Percentiles rank a stretch among this genome's conserved stretches.
Evolutionary conservation across 495 filamentous ascomycete species (phyloP).

Genomic region (Neurospora cerealis): DNA sequence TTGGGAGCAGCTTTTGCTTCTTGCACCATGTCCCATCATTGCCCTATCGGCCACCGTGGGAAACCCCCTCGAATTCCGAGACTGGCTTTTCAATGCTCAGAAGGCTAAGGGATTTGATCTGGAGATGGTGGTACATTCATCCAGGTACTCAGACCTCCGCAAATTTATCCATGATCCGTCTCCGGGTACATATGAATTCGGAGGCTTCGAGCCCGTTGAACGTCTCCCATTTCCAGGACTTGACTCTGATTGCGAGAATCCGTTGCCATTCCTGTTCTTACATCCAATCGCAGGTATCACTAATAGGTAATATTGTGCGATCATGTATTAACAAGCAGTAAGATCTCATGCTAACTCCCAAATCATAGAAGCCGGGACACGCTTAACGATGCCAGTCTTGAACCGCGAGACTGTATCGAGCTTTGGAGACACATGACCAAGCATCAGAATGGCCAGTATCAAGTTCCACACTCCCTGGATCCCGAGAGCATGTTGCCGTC

Average conservation of each 20-base stretch:
- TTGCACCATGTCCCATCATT: conserved; percentile 69
- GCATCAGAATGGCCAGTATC: conserved; percentile 35
- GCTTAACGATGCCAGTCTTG: conserved; percentile 49
- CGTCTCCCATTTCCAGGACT: conserved; percentile 25
- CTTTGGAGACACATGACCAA: conserved; percentile 54
- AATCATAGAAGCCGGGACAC: conserved; percentile 39
- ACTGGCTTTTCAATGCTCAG: conserved; percentile 57
- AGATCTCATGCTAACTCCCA: background rate
- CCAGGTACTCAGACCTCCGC: conserved; percentile 63
- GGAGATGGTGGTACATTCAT: conserved; percentile 52
- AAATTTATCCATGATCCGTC: conserved; percentile 53
- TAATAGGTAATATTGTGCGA: conserved; percentile 19
- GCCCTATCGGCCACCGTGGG: conserved; percentile 73
- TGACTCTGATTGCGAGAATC: conserved; percentile 33
- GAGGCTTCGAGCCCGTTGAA: conserved; percentile 32
- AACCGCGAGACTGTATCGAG: conserved; percentile 57
- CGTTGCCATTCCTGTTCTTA: conserved; percentile 44
- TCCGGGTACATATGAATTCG: conserved; percentile 43
- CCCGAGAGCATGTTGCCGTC: conserved; percentile 33
- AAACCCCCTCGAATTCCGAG: conserved; percentile 59
- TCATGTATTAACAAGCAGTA: background rate
- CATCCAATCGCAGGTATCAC: conserved; percentile 58
- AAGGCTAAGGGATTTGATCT: conserved; percentile 39
- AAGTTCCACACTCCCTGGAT: conserved; percentile 35
- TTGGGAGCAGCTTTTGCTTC: conserved; percentile 70